Conservation (phyloP, 1,284 basidiomycete genomes). For the Apiotrichum akiyoshidainum region DNA sequence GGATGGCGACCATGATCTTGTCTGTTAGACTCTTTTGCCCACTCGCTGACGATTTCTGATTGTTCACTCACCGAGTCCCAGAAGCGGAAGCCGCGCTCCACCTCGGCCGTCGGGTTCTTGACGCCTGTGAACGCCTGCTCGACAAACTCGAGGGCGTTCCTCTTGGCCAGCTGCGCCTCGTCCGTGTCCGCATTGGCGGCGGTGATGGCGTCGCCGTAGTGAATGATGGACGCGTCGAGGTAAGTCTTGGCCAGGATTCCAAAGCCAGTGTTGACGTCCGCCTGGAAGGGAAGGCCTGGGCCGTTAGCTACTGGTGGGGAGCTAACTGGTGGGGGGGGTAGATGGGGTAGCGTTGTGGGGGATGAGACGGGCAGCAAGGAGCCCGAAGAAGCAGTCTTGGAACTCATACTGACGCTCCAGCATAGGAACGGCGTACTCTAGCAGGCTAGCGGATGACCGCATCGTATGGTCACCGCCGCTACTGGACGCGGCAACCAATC, state of each 20-base stretch:
- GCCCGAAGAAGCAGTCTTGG: too few relatives aligned
- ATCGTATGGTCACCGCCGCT: too few relatives aligned
- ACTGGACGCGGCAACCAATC: slow-evolving; percentile 3
- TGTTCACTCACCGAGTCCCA: slow-evolving; percentile 82
- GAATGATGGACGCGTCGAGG: slow-evolving; percentile 78
- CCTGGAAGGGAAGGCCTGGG: slow-evolving; percentile 75
- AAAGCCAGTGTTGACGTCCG: slow-evolving; percentile 95
- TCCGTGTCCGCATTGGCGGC: slow-evolving; percentile 60
- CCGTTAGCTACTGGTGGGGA: too few relatives aligned
- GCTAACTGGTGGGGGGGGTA: too few relatives aligned
- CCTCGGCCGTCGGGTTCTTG: slow-evolving; percentile 77
- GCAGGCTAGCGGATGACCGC: too few relatives aligned
- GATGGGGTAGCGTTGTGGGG: too few relatives aligned
- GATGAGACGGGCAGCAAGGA: too few relatives aligned
- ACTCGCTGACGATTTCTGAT: too few relatives aligned
- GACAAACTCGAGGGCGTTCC: slow-evolving; percentile 81
- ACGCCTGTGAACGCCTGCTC: slow-evolving; percentile 90
- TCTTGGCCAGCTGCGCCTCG: slow-evolving; percentile 77
- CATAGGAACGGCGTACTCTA: too few relatives aligned
- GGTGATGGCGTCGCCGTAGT: slow-evolving; percentile 68
- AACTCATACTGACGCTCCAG: too few relatives aligned
- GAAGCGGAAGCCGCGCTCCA: slow-evolving; percentile 94
- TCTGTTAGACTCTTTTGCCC: slow-evolving; percentile 10
- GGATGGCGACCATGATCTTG: slow-evolving; percentile 81
- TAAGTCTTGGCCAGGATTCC: slow-evolving; percentile 96